Base-by-base conservation (phyloP, 2,329 filamentous ascomycete genomes). In the Neonectria faginata region DNA sequence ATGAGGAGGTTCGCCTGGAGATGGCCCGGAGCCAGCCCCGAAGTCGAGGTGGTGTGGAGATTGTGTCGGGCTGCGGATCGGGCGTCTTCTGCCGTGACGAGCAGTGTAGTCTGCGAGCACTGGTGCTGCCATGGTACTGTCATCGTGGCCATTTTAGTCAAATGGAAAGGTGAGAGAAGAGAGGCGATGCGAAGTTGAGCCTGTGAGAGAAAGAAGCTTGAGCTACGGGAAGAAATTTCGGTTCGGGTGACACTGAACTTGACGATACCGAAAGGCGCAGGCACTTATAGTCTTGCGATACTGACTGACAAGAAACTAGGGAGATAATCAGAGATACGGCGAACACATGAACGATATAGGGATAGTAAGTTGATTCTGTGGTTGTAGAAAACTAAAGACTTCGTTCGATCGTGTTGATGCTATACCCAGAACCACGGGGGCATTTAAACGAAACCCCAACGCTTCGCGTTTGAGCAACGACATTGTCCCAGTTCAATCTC, bases 1-100 rank as follows among this genome's bases (percentile, higher is more conserved):
- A 90, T 80, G 42, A 91, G 81, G 41, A 91, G 79, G 69, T 91
- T 91, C 42, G 88, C 87, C 79, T 90, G 88, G 14, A 90, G 77
- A 69, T 85, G 82, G 12, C 80, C 81, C 0, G 85, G 84, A 2
- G 87, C 85, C 2, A 88, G 77, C 12, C 87, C 86, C 1, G 86
- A 82, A 1, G 87, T 90, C 20, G 79, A 77, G 36, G 75, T 76
- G 48, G 77, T 79, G 41, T 83, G 73, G 16, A 69, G 68, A 67
- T 80, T 80, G 48, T 73, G 71, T 63, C 80, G 83, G 70, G 80
- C 81, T 44, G 78, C 82, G 33, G 82, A 79, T 61, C 81, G 84
- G 69, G 80, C 79, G 33, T 80, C 74, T 22, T 74, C 72, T 9
- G 80, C 79, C 5, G 80, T 67, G 62, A 33, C 29, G 10, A 60